Evolutionary conservation across 352 stramenopile species (phyloP).

Genomic region (Phytophthora citricola): DNA sequence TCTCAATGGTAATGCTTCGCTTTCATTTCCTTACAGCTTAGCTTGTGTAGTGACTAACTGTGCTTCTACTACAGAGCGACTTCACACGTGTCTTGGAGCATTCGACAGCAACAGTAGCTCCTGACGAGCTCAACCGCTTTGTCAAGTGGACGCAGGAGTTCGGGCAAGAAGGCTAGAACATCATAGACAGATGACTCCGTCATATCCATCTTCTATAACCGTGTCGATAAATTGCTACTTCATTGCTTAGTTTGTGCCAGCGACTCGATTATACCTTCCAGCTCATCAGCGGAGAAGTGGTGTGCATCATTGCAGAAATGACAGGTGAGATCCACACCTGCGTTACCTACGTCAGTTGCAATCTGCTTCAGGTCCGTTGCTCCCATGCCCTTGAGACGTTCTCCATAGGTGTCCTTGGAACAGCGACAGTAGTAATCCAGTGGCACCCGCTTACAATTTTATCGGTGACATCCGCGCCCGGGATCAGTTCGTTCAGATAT

Average conservation of each 20-base stretch:
- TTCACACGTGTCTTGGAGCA: constrained; percentile 97
- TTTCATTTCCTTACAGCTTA: background rate
- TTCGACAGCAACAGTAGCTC: constrained; percentile 94
- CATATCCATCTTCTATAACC: constrained; percentile 31
- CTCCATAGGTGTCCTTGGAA: constrained; percentile 73
- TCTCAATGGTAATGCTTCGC: constrained; percentile 71
- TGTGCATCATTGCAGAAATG: constrained; percentile 89
- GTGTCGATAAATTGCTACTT: constrained; percentile 37
- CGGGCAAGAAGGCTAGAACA: constrained; percentile 96
- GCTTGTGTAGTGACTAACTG: background rate
- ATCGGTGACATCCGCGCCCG: constrained; percentile 65
- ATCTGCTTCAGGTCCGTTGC: constrained; percentile 55
- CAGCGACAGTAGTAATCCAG: constrained; percentile 89
- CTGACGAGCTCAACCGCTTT: constrained; percentile 97
- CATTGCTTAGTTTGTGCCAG: constrained; percentile 24
- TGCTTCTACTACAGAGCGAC: constrained; percentile 76
- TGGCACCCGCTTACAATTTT: constrained; percentile 63
- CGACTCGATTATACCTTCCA: constrained; percentile 46
- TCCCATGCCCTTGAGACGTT: constrained; percentile 61
- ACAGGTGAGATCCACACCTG: constrained; percentile 77
- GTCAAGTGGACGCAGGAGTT: constrained; percentile 99
- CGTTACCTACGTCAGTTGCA: constrained; percentile 50
- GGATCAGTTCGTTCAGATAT: constrained; percentile 82
- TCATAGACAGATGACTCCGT: constrained; percentile 34
- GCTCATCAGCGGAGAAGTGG: constrained; percentile 60